Evolutionary conservation across 2,329 filamentous ascomycete genomes (phyloP).

Genomic region (Fusarium bactridioides): DNA sequence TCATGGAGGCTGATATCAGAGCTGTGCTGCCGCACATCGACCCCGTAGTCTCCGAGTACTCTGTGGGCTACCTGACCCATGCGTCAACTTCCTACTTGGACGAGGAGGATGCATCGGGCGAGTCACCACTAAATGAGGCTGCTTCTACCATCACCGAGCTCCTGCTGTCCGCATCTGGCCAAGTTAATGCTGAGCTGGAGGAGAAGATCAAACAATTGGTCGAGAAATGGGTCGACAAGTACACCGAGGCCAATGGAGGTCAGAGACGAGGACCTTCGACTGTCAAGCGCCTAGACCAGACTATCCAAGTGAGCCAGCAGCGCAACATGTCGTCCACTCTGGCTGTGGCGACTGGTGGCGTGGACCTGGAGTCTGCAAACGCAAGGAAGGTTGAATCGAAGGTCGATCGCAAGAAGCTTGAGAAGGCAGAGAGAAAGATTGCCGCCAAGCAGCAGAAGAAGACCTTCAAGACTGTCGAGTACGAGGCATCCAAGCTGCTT

Average conservation of each 20-base stretch:
- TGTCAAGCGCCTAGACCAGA: slow-evolving; percentile 88
- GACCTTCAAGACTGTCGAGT: slow-evolving; percentile 96
- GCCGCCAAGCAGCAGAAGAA: slow-evolving; percentile 99
- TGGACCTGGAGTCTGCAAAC: slow-evolving; percentile 95
- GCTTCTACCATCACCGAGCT: slow-evolving; percentile 86
- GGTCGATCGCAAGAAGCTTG: slow-evolving; percentile 97
- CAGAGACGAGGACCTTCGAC: slow-evolving; percentile 77
- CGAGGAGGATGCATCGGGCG: slow-evolving; percentile 70
- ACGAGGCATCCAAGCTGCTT: slow-evolving; percentile 91
- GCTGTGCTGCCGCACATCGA: slow-evolving; percentile 86
- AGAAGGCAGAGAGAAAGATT: slow-evolving; percentile 98
- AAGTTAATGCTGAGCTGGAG: slow-evolving; percentile 75
- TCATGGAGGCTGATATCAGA: slow-evolving; percentile 89
- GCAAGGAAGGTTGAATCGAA: slow-evolving; percentile 94
- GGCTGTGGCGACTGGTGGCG: slow-evolving; percentile 81
- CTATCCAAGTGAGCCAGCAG: slow-evolving; percentile 92
- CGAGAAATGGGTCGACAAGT: slow-evolving; percentile 85
- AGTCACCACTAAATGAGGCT: slow-evolving; percentile 83
- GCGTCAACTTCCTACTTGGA: slow-evolving; percentile 87
- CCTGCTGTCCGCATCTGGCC: slow-evolving; percentile 90
- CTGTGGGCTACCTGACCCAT: slow-evolving; percentile 92
- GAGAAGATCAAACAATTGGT: slow-evolving; percentile 83
- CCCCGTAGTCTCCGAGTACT: slow-evolving; percentile 88
- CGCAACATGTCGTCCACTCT: slow-evolving; percentile 96
- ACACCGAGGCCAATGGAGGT: slow-evolving; percentile 77